phyloP scores from a whole-genome alignment of 208 protist genomes.

The Trypanosoma mega region DNA sequence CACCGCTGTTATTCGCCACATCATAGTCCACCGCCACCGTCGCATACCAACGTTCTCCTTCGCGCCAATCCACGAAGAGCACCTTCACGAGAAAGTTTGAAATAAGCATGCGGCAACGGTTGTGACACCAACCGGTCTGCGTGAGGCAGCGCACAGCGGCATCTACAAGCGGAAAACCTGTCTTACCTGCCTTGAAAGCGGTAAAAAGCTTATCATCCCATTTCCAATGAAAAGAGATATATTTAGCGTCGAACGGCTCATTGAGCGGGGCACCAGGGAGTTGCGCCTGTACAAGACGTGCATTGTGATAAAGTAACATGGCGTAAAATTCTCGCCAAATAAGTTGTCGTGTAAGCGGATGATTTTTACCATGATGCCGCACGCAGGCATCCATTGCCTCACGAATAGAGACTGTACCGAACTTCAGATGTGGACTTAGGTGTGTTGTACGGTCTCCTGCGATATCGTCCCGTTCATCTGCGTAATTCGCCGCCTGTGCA shows the following conservation, averaged over 20 bases:
- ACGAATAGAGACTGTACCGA: slow-evolving; percentile 66
- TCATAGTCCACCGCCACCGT: slow-evolving; percentile 88
- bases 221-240: slow-evolving; percentile 54
- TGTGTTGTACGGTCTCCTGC: slow-evolving; percentile 58
- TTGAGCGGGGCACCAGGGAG: slow-evolving; percentile 37
- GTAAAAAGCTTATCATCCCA: slow-evolving; percentile 55
- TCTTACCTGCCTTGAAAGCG: slow-evolving; percentile 72
- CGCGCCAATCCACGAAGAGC: slow-evolving; percentile 88
- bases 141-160: slow-evolving; percentile 90
- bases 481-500: slow-evolving; percentile 36
- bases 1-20: slow-evolving; percentile 82
- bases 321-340: slow-evolving; percentile 81
- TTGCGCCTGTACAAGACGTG: slow-evolving; percentile 55
- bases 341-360: slow-evolving; percentile 59
- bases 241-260: slow-evolving; percentile 59
- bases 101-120: slow-evolving; percentile 75
- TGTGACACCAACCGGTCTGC: slow-evolving; percentile 80
- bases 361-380: slow-evolving; percentile 31
- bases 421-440: slow-evolving; percentile 78
- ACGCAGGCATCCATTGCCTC: slow-evolving; percentile 52
- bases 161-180: slow-evolving; percentile 92
- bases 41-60: slow-evolving; percentile 88
- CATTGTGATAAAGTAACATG: slow-evolving; percentile 54
- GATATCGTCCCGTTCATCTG: slow-evolving; percentile 44
- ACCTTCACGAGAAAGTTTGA: slow-evolving; percentile 90